A percentile compares a stretch with the other conserved stretches of the same genome.
phyloP scores from a whole-genome alignment of 2,329 filamentous ascomycete genomes.

The Nectriaceae sp. region DNA sequence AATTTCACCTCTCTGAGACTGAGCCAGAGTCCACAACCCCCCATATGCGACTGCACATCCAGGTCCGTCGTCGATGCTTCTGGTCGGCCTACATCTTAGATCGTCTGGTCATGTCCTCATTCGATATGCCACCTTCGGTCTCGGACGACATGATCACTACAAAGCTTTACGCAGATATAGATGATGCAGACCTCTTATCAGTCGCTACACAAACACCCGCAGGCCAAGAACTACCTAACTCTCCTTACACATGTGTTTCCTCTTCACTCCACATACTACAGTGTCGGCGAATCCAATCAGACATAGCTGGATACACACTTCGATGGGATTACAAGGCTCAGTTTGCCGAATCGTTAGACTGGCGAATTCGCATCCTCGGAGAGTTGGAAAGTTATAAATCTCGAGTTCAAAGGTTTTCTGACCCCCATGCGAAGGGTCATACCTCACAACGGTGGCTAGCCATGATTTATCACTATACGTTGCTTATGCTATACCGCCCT shows the following conservation, averaged over 20 bases:
- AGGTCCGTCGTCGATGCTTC: slow-evolving; percentile 30
- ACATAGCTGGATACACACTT: slow-evolving; percentile 28
- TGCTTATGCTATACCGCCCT: slow-evolving; percentile 30
- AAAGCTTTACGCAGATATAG: slow-evolving; percentile 27
- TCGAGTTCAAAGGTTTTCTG: slow-evolving; percentile 22
- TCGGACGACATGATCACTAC: slow-evolving; percentile 30
- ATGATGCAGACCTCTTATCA: slow-evolving; percentile 24
- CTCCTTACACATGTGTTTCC: slow-evolving; percentile 24
- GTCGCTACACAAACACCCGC: slow-evolving; percentile 8
- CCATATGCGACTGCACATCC: slow-evolving; percentile 4
- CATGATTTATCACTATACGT: slow-evolving; percentile 33
- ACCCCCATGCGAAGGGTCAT: slow-evolving; percentile 21
- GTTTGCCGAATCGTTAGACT: slow-evolving; percentile 18
- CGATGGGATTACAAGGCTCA: slow-evolving; percentile 23
- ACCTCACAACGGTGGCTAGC: slow-evolving; percentile 28
- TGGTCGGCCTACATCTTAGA: slow-evolving; percentile 34
- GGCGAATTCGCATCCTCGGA: slow-evolving; percentile 25
- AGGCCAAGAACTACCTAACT: slow-evolving; percentile 12
- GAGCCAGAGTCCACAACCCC: slow-evolving; percentile 14
- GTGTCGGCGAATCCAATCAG: slow-evolving; percentile 30
- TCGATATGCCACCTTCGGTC: slow-evolving; percentile 28
- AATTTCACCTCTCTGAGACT: slow-evolving; percentile 27
- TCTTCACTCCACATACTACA: slow-evolving; percentile 29
- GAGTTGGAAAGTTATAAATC: slow-evolving; percentile 28
- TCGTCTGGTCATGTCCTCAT: slow-evolving; percentile 27